phyloP scores from a whole-genome alignment of 106 monocot species.

The Acanthochlamys bracteata region DNA sequence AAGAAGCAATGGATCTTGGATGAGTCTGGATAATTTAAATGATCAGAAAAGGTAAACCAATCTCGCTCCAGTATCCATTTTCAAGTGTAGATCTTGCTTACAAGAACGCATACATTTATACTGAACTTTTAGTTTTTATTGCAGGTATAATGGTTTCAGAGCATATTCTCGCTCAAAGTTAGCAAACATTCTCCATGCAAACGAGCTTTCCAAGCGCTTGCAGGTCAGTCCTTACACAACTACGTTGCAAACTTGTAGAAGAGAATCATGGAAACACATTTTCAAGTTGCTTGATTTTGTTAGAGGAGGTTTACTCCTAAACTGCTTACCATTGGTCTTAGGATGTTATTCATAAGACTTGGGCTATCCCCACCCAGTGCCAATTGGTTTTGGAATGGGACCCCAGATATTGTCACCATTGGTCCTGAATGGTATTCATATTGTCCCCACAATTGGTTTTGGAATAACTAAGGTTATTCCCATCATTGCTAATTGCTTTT shows the following conservation, averaged over 20 bases:
- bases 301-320: no score
- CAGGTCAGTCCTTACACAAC: constrained; percentile 29
- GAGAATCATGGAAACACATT: neutral
- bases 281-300: neutral
- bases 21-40: constrained; percentile 55
- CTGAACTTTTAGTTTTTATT: neutral
- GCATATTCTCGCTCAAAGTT: constrained; percentile 63
- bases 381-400: no score
- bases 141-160: constrained; percentile 45
- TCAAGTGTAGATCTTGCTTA: neutral
- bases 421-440: no score
- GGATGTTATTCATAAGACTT: no score
- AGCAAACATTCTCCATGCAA: constrained; percentile 80
- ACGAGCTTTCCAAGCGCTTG: constrained; percentile 51
- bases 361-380: no score
- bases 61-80: neutral
- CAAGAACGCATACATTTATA: no score
- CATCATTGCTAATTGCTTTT: no score
- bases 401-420: no score
- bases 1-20: constrained; percentile 33
- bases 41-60: constrained; percentile 34
- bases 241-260: neutral
- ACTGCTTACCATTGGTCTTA: no score
- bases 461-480: no score
- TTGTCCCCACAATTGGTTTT: no score